phyloP scores from a whole-genome alignment of 148 eudicot genomes.

The Beta vulgaris region DNA sequence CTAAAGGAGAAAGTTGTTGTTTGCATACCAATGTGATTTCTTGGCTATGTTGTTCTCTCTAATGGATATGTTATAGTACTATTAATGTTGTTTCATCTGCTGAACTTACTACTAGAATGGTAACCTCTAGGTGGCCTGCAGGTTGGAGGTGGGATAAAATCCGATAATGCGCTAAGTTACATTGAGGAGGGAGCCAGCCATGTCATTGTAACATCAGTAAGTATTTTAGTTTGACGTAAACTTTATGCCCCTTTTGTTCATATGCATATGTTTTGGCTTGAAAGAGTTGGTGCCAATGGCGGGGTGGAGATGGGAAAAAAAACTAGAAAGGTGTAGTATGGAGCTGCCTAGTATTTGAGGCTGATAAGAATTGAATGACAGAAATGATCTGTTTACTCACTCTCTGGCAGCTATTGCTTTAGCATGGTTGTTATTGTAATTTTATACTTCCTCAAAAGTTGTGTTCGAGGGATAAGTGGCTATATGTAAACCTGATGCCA shows the following conservation, averaged over 20 bases:
- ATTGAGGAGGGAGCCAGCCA: constrained; percentile 95
- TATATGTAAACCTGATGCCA: neutral
- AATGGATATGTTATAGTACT: neutral
- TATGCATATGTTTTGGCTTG: neutral
- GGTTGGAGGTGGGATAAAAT: constrained; percentile 92
- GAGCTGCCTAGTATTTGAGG: neutral
- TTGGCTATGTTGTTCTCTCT: neutral
- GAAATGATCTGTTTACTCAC: neutral
- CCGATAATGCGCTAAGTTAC: constrained; percentile 72
- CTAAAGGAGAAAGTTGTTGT: neutral
- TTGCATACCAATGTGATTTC: neutral
- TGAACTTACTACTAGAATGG: constrained; percentile 52
- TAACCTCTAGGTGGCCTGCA: constrained; percentile 93
- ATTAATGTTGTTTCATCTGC: constrained; percentile 24
- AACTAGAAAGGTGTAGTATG: neutral
- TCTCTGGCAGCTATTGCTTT: neutral
- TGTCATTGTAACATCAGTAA: constrained; percentile 92
- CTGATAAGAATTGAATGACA: neutral
- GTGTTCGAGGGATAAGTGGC: neutral
- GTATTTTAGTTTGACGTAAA: neutral
- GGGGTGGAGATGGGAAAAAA: neutral
- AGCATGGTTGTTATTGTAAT: neutral
- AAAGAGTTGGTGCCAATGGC: neutral
- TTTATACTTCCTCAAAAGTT: neutral
- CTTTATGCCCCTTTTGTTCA: neutral